Evolutionary conservation across 129 eudicot genomes (phyloP).

Genomic region (Flaveria trinervia): DNA sequence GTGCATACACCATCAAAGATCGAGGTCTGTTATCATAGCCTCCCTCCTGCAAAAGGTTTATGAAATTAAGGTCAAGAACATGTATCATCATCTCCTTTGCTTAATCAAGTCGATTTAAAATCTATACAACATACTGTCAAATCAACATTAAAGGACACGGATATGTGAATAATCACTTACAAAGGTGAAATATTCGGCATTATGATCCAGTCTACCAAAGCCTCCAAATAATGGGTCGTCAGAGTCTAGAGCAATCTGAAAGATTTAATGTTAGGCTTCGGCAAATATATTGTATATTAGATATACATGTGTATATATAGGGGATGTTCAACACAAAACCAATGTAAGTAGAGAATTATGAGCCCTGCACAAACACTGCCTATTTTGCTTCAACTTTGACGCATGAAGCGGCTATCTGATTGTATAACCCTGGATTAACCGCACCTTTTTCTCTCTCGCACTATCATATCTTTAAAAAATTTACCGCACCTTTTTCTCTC

Average conservation of each 20-base stretch:
- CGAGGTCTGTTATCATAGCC: conserved; percentile 71
- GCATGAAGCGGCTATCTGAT: too few relatives aligned
- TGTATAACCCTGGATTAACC: too few relatives aligned
- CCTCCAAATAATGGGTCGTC: conserved; percentile 87
- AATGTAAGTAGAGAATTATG: too few relatives aligned
- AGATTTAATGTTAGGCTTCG: conserved; percentile 15
- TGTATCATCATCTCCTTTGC: neutral
- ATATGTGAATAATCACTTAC: conserved; percentile 48
- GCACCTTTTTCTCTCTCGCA: too few relatives aligned
- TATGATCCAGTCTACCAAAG: conserved; percentile 68
- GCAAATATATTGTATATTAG: neutral
- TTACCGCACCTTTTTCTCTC: too few relatives aligned
- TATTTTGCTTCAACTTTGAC: too few relatives aligned
- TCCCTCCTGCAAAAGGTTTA: conserved; percentile 59
- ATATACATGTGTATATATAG: neutral
- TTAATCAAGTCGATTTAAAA: too few relatives aligned
- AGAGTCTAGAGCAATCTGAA: conserved; percentile 85
- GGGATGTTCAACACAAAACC: too few relatives aligned
- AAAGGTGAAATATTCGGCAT: conserved; percentile 76
- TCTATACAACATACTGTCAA: too few relatives aligned
- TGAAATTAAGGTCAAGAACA: conserved; percentile 8
- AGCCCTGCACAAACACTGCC: too few relatives aligned
- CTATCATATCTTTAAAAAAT: too few relatives aligned
- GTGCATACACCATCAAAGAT: conserved; percentile 82
- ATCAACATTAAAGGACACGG: too few relatives aligned